Evolutionary conservation across 768 basidiomycete genomes (phyloP).

Genomic region (Cubamyces lactineus): DNA sequence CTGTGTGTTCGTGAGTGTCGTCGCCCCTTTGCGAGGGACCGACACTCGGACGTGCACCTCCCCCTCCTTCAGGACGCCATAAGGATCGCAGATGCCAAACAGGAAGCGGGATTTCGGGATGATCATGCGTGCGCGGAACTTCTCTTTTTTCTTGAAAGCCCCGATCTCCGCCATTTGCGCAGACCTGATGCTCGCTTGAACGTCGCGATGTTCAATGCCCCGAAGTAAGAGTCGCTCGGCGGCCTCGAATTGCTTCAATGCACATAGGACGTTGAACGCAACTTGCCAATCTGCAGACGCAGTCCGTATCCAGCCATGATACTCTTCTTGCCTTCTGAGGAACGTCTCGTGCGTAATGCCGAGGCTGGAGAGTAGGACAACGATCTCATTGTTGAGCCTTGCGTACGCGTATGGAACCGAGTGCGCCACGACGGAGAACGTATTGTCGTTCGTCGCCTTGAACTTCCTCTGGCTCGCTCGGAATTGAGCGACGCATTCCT

Average conservation of each 20-base stretch:
- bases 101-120: conserved; percentile 63
- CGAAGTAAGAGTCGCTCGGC: conserved; percentile 59
- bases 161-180: conserved; percentile 55
- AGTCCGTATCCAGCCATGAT: conserved; percentile 59
- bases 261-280: conserved; percentile 61
- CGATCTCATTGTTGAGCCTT: conserved; percentile 70
- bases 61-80: conserved; percentile 61
- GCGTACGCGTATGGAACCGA: conserved; percentile 68
- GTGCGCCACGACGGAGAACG: conserved; percentile 68
- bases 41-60: conserved; percentile 66
- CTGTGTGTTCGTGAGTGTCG: conserved; percentile 61
- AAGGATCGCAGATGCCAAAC: conserved; percentile 72
- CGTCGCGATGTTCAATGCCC: conserved; percentile 50
- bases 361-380: conserved; percentile 65
- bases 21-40: conserved; percentile 50
- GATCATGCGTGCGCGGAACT: conserved; percentile 59
- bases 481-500: conserved; percentile 55
- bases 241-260: conserved; percentile 48
- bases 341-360: conserved; percentile 59
- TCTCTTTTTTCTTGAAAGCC: conserved; percentile 54
- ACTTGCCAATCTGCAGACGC: conserved; percentile 51
- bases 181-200: conserved; percentile 46
- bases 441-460: conserved; percentile 53
- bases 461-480: conserved; percentile 76
- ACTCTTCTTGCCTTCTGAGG: conserved; percentile 56